Base-by-base conservation (phyloP, 306 rosid genomes). In the Datisca glomerata region DNA sequence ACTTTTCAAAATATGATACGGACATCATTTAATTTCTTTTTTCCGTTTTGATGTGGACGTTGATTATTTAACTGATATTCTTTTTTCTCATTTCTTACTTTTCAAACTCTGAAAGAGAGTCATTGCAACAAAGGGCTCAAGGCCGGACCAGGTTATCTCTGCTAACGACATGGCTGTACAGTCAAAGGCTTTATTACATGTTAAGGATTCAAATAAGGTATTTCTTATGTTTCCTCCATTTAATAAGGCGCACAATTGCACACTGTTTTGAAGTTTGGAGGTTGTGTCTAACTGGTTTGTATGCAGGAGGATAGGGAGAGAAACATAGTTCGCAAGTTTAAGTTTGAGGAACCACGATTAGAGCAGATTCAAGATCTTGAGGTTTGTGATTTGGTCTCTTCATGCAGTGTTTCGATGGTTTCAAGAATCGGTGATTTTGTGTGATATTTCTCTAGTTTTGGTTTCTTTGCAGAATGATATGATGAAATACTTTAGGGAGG, bases 281-380 rank as follows among this genome's bases (percentile, higher is more conserved):
- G 11, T 43, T 43, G 15, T 18, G n/a, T 23, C 2, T 31, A 34
- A 43, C 54, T 63, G 38, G 16, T 6, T 59, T 45, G 45, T 65
- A 24, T 68, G 72, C 75, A 91, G 99, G 92, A 73, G 53, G 99
- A 91, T 37, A 81, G 99, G 63, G 96, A 91, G 69, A 75, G 94
- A 75, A 45, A 70, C 51, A 80, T 91, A 52, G 82, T 78, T 53
- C 74, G 86, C 13, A 81, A 81, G 69, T 75, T 73, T 51, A 91
- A 91, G 82, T 91, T 91, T 71, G 99, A 91, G 65, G 99, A 85
- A 53, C 94, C 73, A 17, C 86, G 99, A 14, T 31, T 69, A 29
- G 99, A 91, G 66, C 96, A 91, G 73, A 91, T 85, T 71, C 99
- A 91, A 74, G 99, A 85, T 59, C 92, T 91, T 23, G 99, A 91